Base-by-base conservation (phyloP, 768 basidiomycete genomes). In the Wakefieldia striispora region DNA sequence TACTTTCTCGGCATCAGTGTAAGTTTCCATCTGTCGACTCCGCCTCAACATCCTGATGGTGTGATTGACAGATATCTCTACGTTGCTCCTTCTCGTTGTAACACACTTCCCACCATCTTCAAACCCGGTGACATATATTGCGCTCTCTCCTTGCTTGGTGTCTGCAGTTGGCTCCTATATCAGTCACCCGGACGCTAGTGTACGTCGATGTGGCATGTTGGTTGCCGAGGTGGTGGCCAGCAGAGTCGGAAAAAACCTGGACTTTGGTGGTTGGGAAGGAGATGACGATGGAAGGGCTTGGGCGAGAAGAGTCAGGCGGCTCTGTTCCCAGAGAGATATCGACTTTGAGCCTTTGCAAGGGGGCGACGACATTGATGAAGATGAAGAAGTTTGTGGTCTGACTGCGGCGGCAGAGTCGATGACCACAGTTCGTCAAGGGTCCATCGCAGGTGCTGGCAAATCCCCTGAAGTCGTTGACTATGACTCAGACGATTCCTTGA, bases 161-260 rank as follows among this genome's bases (percentile, higher is more conserved):
- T 70, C 73, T 19, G 81, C 81, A 12, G 75, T 97, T 40, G 80
- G 84, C 6, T 67, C 70, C 6, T 97, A 97, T 61, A 82, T 99
- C 39, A 76, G 76, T 1, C 91, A 95, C 66, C 69, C 84, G 6
- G 91, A 95, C 45, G 69, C 74, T 1, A 75, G 83, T 4, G 78
- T 97, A 17, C 84, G 95, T 4, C 78, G 85, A 21, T 88, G 92
- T 57, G 97, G 97, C 3, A 95, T 99, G 93, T 77, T 97, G 29
- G 83, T 82, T 1, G 95, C 90, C 1, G 95, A 99, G 68, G 73
- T 86, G 16, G 77, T 87, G 9, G 88, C 91, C 1, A 70, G 73
- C 6, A 72, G 73, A 23, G 74, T 75, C 13, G 78, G 82, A 6
- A 88, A 87, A 63, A 77, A 76, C 41, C 73, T 97, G 19, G 75